phyloP scores from a whole-genome alignment of 352 stramenopile species.

The Phytopythium chamaehyphon region DNA sequence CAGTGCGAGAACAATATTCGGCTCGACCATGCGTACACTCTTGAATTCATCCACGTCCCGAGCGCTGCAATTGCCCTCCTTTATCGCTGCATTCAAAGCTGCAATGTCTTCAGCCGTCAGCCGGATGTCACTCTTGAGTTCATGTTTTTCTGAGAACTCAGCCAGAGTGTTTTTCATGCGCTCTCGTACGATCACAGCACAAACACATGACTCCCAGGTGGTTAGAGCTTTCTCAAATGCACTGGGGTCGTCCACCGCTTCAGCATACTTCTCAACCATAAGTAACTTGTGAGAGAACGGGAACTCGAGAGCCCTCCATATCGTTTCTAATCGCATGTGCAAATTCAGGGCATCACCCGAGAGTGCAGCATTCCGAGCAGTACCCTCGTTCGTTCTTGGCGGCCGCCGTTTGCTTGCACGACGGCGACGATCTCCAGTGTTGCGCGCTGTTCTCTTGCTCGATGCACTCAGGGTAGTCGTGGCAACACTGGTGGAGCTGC shows the following conservation, averaged over 20 bases:
- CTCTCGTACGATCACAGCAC: constrained; percentile 43
- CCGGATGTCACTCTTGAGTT: constrained; percentile 19
- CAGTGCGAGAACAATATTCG: not conserved
- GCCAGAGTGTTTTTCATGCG: constrained; percentile 36
- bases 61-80: not conserved
- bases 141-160: constrained; percentile 29
- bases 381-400: constrained; percentile 16
- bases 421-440: not conserved
- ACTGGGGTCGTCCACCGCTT: constrained; percentile 35
- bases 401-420: constrained; percentile 10
- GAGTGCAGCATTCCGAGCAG: constrained; percentile 9
- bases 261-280: constrained; percentile 65
- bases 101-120: constrained; percentile 7
- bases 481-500: constrained; percentile 18
- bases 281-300: constrained; percentile 52
- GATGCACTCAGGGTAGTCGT: constrained; percentile 3
- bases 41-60: not conserved
- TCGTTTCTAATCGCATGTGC: constrained; percentile 46
- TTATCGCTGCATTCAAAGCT: constrained; percentile 1
- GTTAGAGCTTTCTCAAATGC: constrained; percentile 30
- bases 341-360: constrained; percentile 41
- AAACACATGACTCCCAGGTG: constrained; percentile 38
- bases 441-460: constrained; percentile 5
- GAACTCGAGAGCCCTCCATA: constrained; percentile 57
- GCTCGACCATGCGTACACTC: not conserved